Percentiles rank a stretch among this genome's conserved stretches.
These are phyloP conservation scores for Plasmodium gonderi DNA, from an alignment of 169 alveolate genomes.

Conservation along the genomic window DNA sequence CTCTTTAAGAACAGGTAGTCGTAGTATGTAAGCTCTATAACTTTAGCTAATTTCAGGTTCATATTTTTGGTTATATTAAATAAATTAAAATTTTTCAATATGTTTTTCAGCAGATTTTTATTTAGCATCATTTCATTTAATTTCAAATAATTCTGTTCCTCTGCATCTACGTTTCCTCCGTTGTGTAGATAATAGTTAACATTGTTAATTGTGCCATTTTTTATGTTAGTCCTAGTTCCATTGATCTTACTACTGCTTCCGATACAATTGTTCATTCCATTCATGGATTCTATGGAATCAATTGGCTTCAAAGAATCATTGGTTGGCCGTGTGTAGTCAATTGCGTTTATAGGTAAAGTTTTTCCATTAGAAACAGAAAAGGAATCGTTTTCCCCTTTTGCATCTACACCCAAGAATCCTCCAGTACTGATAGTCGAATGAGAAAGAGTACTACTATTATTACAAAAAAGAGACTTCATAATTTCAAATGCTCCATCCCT, in stretches of 20 bases:
- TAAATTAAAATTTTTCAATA: conserved; percentile 5
- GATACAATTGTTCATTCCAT: background rate
- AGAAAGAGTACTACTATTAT: conserved; percentile 6
- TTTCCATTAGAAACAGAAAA: background rate
- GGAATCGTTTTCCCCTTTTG: background rate
- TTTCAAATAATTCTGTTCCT: background rate
- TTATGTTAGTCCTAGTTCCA: background rate
- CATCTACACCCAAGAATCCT: background rate
- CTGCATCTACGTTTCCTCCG: background rate
- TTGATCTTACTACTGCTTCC: background rate
- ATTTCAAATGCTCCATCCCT: conserved; percentile 12
- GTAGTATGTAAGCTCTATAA: conserved; percentile 42
- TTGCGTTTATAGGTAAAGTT: background rate
- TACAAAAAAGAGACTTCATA: conserved; percentile 10
- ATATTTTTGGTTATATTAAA: conserved; percentile 15
- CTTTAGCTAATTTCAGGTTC: background rate
- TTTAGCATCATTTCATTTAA: conserved; percentile 22
- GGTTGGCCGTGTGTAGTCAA: background rate
- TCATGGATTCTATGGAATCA: background rate
- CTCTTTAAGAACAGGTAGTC: conserved; percentile 43
- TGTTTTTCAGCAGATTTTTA: conserved; percentile 17
- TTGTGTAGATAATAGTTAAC: background rate
- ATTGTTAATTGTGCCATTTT: background rate
- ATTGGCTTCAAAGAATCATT: background rate
- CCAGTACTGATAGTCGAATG: too few species aligned